Percentiles rank a stretch among this genome's conserved stretches.
These are phyloP conservation scores for Colletotrichum salicis DNA, from an alignment of 2,329 filamentous ascomycete species.

Conservation along the genomic window DNA sequence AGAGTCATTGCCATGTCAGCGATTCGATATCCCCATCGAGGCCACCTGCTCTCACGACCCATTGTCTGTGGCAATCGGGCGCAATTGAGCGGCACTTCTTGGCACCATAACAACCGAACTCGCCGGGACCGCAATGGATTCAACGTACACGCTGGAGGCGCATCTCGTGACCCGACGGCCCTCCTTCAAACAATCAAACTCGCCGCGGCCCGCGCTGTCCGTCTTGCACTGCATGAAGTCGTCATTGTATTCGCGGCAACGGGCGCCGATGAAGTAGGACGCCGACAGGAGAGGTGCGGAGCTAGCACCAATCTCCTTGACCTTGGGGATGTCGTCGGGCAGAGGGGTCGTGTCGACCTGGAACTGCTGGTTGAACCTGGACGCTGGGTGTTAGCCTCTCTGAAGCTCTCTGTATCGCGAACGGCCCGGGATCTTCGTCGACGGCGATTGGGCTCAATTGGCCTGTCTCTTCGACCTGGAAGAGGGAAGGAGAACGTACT, in stretches of 20 bases:
- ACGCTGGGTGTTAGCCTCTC: constrained; percentile 39
- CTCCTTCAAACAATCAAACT: constrained; percentile 95
- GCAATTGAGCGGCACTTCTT: background rate
- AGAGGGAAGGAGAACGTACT: constrained; percentile 46
- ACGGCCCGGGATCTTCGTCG: background rate
- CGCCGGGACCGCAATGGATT: background rate
- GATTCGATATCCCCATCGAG: background rate
- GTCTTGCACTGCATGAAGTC: constrained; percentile 99
- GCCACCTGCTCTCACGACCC: background rate
- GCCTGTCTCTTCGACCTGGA: background rate
- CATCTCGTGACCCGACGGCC: constrained; percentile 96
- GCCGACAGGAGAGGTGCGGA: constrained; percentile 93
- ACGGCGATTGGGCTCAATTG: constrained; percentile 18
- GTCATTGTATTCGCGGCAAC: constrained; percentile 96
- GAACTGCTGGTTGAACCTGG: constrained; percentile 93
- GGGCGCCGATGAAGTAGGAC: constrained; percentile 95
- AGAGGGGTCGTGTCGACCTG: constrained; percentile 97
- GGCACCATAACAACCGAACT: background rate
- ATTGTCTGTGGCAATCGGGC: background rate
- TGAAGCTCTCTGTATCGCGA: background rate
- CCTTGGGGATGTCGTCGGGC: constrained; percentile 89
- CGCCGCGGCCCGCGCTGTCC: constrained; percentile 88
- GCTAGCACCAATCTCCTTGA: constrained; percentile 91
- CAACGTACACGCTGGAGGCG: constrained; percentile 90
- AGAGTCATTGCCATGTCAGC: background rate